Evolutionary conservation across 1,139 yeast species (phyloP).

Genomic region (Pichia sp.): DNA sequence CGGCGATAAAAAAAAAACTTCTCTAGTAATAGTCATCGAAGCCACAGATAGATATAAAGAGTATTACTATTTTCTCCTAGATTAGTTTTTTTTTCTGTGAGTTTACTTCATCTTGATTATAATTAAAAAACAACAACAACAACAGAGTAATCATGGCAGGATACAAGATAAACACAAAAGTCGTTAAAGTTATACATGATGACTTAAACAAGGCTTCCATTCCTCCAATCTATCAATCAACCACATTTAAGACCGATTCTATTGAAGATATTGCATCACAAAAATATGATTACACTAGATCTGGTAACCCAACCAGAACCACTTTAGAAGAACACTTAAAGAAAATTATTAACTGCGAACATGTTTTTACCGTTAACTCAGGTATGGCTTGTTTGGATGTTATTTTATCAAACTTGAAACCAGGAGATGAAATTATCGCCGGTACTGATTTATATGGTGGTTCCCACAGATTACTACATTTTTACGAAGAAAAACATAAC

Average conservation of each 20-base stretch:
- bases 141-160: no score
- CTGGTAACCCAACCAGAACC: conserved; percentile 92
- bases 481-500: conserved; percentile 58
- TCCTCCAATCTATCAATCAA: conserved; percentile 86
- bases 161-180: conserved; percentile 59
- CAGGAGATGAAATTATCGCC: conserved; percentile 82
- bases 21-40: no score
- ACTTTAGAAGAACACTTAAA: conserved; percentile 70
- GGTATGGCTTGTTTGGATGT: conserved; percentile 94
- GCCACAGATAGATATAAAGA: no score
- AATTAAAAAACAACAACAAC: no score
- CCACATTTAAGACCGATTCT: conserved; percentile 83
- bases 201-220: conserved; percentile 80
- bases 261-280: conserved; percentile 55
- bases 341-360: conserved; percentile 63
- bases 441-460: conserved; percentile 95
- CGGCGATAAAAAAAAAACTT: no score
- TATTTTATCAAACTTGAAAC: conserved; percentile 59
- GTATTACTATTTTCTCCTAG: no score
- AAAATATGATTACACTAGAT: conserved; percentile 82
- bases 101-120: no score
- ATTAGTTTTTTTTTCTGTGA: no score
- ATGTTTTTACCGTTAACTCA: conserved; percentile 74
- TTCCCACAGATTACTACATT: conserved; percentile 75
- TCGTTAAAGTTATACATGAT: conserved; percentile 55